phyloP scores from a whole-genome alignment of 805 yeast genomes.

The Wickerhamiella sergipiensis region DNA sequence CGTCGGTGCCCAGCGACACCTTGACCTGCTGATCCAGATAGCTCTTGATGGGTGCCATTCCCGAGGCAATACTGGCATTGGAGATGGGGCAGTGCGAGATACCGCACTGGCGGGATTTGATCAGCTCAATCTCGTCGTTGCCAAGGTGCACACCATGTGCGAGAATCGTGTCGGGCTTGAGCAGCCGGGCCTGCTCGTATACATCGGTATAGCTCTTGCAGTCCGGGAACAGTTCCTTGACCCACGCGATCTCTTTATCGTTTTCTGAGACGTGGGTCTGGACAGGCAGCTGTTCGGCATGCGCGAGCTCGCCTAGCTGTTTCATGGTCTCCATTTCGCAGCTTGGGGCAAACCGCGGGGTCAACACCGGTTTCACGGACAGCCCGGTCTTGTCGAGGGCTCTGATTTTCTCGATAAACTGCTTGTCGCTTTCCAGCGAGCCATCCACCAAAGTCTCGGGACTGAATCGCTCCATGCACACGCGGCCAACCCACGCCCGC shows the following conservation, averaged over 20 bases:
- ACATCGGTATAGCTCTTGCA: conserved; percentile 59
- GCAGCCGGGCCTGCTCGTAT: conserved; percentile 48
- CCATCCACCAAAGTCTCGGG: conserved; percentile 49
- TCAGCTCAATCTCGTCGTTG: conserved; percentile 45
- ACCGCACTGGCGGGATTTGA: conserved; percentile 46
- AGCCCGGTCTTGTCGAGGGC: conserved; percentile 39
- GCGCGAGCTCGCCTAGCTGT: conserved; percentile 49
- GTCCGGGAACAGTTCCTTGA: conserved; percentile 57
- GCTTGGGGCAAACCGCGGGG: conserved; percentile 90
- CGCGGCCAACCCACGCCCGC: conserved; percentile 82
- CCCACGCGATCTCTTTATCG: conserved; percentile 59
- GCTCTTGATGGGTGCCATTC: conserved; percentile 73
- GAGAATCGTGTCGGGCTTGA: conserved; percentile 54
- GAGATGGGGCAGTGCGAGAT: conserved; percentile 90
- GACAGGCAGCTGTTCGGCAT: conserved; percentile 39
- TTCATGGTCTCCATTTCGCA: conserved; percentile 53
- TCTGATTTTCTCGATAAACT: conserved; percentile 44
- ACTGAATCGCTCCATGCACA: conserved; percentile 80
- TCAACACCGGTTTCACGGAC: conserved; percentile 56
- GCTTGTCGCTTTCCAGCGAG: conserved; percentile 39
- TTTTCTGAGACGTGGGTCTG: conserved; percentile 93
- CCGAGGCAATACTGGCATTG: conserved; percentile 76
- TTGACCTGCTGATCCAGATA: conserved; percentile 51
- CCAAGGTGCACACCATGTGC: conserved; percentile 82
- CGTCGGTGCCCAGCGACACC: conserved; percentile 71